Conservation (phyloP, 169 alveolate species). For the Plasmodium vivax region DNA sequence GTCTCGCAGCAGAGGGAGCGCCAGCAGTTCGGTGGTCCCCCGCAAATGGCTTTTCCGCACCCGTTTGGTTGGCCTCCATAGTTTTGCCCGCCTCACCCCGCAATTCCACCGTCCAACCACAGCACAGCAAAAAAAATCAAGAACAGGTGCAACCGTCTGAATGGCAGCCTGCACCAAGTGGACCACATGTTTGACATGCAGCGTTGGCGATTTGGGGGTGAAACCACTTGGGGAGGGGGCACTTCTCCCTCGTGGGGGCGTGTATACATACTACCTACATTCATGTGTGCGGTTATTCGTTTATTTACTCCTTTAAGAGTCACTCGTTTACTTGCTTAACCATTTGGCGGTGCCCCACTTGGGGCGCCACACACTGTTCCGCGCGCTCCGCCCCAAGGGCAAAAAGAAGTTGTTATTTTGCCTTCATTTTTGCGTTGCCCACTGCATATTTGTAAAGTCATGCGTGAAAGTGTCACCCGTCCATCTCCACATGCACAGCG, state of each 20-base stretch:
- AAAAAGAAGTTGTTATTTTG: not conserved
- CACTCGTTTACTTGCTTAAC: not conserved
- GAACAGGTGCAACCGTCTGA: not conserved
- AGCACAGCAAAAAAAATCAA: not conserved
- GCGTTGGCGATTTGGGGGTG: not conserved
- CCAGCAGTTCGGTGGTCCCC: not conserved
- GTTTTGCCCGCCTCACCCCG: not conserved
- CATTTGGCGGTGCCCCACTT: not conserved
- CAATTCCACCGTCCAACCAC: not conserved
- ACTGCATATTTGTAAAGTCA: not conserved
- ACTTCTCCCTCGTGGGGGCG: not conserved
- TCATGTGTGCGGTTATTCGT: not conserved
- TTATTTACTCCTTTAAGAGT: too few species aligned
- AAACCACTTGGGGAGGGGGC: not conserved
- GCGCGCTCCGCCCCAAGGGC: not conserved
- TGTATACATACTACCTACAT: not conserved
- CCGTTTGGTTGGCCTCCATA: not conserved
- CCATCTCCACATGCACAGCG: not conserved
- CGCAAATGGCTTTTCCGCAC: not conserved
- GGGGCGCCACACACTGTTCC: not conserved
- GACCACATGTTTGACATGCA: not conserved
- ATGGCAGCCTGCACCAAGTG: not conserved
- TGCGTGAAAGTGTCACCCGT: not conserved
- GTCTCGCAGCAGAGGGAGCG: slow-evolving; percentile 9
- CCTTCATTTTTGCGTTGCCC: not conserved